phyloP scores from a whole-genome alignment of 2,329 filamentous ascomycete genomes.

The Hypocreales sp. region DNA sequence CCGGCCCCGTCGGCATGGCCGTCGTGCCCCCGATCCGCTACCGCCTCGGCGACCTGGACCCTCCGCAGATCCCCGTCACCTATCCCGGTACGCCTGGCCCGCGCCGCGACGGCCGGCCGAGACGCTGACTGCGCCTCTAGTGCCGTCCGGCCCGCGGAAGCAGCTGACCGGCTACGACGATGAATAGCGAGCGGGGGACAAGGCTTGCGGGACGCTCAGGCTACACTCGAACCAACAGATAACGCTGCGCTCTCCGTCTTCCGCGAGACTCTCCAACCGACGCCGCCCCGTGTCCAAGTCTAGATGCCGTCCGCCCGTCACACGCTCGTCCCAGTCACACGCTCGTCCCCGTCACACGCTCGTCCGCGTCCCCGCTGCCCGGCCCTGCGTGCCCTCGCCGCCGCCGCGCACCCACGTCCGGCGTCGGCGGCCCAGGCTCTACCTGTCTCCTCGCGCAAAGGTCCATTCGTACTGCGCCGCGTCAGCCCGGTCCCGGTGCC shows the following conservation, averaged over 20 bases:
- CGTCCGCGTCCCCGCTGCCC: too few relatives aligned
- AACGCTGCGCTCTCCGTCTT: too few relatives aligned
- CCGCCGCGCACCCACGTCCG: too few relatives aligned
- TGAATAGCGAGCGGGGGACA: background rate
- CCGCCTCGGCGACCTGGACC: constrained; percentile 57
- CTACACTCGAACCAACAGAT: too few relatives aligned
- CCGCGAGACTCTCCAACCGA: too few relatives aligned
- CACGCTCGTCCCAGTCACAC: too few relatives aligned
- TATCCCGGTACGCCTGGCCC: constrained; percentile 66
- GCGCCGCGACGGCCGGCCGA: background rate
- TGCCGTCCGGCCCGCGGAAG: constrained; percentile 44
- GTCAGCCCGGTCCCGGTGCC: background rate
- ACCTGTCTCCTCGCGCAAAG: constrained; percentile 40
- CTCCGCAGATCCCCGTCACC: constrained; percentile 64
- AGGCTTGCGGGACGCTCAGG: too few relatives aligned
- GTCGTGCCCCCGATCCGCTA: constrained; percentile 60
- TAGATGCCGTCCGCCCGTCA: too few relatives aligned
- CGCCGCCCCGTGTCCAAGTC: too few relatives aligned
- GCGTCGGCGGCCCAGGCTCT: constrained; percentile 21
- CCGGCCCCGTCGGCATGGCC: constrained; percentile 57
- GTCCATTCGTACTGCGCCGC: constrained; percentile 45
- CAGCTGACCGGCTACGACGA: constrained; percentile 37
- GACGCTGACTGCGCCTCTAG: too few relatives aligned
- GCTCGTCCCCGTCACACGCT: too few relatives aligned
- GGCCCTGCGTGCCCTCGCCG: too few relatives aligned